Evolutionary conservation across 2,329 filamentous ascomycete species (phyloP), one percentile per base, ranked within the genome.

Genomic region (Scopulariopsis brevicaulis): DNA sequence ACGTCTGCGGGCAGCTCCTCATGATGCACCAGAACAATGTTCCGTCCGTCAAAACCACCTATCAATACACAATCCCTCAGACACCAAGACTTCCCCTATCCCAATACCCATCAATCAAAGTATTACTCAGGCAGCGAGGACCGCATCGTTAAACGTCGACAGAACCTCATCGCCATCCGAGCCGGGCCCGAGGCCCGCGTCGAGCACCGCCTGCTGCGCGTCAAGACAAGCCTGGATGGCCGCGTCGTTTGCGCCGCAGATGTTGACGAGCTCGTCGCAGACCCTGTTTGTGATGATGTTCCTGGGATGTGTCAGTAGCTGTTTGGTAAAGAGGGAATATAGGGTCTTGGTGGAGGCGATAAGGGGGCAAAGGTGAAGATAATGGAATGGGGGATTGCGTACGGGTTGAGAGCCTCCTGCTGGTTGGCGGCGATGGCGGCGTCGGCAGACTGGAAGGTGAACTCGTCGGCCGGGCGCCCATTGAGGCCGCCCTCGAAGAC

Each of bases 211-310:
- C 52, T 77, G 73, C 70, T 84, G 73, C 2, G 82, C 83, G 25
- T 71, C 69, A 55, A 68, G 63, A 69, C 81, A 85, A 5, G 76
- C 74, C 14, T 75, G 67, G 62, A 80, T 75, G 57, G 83, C 85
- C 4, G 80, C 83, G 28, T 73, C 75, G 66, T 83, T 84, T 57
- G 84, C 84, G 46, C 74, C 72, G 71, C 85, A 88, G 43, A 84
- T 82, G 71, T 86, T 87, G 66, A 70, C 77, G 59, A 88, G 77
- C 73, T 87, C 83, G 70, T 88, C 84, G 70, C 82, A 84, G 68
- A 88, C 83, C 61, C 83, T 80, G 77, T 86, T 87, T 68, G 83
- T 86, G 74, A 88, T 88, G 75, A 88, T 88, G 73, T 82, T 81
- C n/a, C 15, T 46, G 7, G 6, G 14, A 2, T 7, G 14, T 15